Evolutionary conservation across 768 basidiomycete species (phyloP).

Genomic region (Suillus clintonianus): DNA sequence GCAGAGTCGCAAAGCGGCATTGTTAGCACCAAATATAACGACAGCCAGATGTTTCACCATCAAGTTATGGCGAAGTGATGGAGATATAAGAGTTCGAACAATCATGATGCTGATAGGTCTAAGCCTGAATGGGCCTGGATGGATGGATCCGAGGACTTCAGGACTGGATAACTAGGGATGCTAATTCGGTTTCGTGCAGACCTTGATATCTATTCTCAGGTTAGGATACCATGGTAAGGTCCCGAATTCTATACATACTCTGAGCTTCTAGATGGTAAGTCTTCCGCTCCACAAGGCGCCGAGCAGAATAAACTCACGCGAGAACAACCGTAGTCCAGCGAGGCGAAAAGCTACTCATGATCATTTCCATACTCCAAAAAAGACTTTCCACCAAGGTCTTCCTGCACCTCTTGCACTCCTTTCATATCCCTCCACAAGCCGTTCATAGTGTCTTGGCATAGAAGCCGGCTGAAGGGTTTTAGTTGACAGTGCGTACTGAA

Average conservation of each 20-base stretch:
- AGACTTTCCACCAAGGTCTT: slow-evolving; percentile 83
- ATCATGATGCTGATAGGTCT: not conserved
- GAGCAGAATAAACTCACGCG: not conserved
- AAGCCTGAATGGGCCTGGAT: not conserved
- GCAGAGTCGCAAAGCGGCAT: not conserved
- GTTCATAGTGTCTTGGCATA: slow-evolving; percentile 70
- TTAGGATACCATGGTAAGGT: not conserved
- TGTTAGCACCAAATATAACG: not conserved
- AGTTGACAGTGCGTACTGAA: slow-evolving; percentile 66
- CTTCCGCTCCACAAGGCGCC: not conserved
- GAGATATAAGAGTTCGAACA: not conserved
- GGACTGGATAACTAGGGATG: not conserved
- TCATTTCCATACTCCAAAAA: slow-evolving; percentile 68
- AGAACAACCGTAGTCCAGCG: not conserved
- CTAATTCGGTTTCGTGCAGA: not conserved
- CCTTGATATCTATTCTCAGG: not conserved
- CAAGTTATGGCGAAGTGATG: not conserved
- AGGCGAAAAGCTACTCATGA: not conserved
- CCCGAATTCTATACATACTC: not conserved
- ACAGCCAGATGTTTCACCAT: not conserved
- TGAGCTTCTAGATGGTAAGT: not conserved
- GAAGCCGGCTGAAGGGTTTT: slow-evolving; percentile 70
- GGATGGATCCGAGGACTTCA: not conserved
- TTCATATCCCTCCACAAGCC: slow-evolving; percentile 71
- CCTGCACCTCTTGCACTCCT: slow-evolving; percentile 77